Percentiles rank a stretch among this genome's conserved stretches.
Evolutionary conservation across 345 rosid species (phyloP).

Genomic region (Capsella bursapastoris): DNA sequence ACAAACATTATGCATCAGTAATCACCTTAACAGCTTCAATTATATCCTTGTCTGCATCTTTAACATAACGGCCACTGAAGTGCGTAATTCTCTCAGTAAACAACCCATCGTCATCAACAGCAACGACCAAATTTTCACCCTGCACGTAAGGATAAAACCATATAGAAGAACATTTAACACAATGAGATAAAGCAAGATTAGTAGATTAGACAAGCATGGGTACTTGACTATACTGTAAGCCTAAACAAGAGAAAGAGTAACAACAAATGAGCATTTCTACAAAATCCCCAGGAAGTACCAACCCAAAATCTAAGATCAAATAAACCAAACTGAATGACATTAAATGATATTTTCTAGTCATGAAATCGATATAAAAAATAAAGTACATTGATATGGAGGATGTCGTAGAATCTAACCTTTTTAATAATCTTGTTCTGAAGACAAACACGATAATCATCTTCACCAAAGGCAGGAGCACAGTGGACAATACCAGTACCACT

Average conservation of each 20-base stretch:
- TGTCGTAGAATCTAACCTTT: slow-evolving; percentile 57
- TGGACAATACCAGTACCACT: slow-evolving; percentile 98
- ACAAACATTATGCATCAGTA: slow-evolving; percentile 11
- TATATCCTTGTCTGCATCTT: slow-evolving; percentile 91
- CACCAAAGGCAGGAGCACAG: slow-evolving; percentile 99
- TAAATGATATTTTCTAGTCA: slow-evolving; percentile 14
- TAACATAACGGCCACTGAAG: slow-evolving; percentile 77
- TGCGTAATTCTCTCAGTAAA: slow-evolving; percentile 79
- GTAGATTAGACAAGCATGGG: slow-evolving; percentile 4
- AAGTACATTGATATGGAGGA: slow-evolving; percentile 5
- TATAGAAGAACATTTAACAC: neutral
- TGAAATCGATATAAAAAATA: neutral
- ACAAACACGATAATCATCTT: slow-evolving; percentile 97
- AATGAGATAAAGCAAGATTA: slow-evolving; percentile 20
- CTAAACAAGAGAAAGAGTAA: slow-evolving; percentile 23
- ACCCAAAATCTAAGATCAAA: slow-evolving; percentile 21
- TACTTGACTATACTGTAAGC: slow-evolving; percentile 13
- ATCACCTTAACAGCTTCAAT: slow-evolving; percentile 87
- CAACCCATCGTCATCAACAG: slow-evolving; percentile 96
- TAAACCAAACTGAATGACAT: slow-evolving; percentile 7
- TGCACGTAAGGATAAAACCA: slow-evolving; percentile 34
- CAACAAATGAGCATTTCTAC: slow-evolving; percentile 9
- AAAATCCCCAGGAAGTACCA: slow-evolving; percentile 19
- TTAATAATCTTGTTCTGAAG: slow-evolving; percentile 64
- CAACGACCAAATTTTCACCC: slow-evolving; percentile 84